Evolutionary conservation across 306 rosid genomes (phyloP).

Genomic region (Lathyrus tuberosus): DNA sequence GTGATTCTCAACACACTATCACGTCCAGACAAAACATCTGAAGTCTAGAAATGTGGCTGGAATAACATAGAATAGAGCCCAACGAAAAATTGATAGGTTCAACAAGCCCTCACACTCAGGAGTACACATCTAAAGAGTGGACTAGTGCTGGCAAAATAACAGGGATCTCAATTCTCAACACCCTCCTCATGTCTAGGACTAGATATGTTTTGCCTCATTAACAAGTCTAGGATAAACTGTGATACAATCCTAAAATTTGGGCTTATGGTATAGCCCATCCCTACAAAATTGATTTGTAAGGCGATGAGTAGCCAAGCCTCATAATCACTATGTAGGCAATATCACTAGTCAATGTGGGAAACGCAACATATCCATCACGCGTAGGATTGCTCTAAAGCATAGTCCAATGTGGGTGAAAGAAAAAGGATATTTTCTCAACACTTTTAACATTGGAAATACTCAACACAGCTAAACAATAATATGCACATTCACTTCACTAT

Average conservation of each 20-base stretch:
- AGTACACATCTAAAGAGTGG: not conserved
- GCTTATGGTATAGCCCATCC: not conserved
- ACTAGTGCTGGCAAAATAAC: not conserved
- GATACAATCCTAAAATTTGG: not conserved
- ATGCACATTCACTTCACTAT: slow-evolving; percentile 15
- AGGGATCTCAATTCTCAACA: slow-evolving; percentile 1
- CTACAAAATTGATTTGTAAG: not conserved
- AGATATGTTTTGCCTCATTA: not conserved
- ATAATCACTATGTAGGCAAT: not conserved
- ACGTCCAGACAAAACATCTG: not conserved
- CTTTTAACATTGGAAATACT: slow-evolving; percentile 34
- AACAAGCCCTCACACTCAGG: not conserved
- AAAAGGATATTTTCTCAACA: not conserved
- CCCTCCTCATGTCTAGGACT: not conserved
- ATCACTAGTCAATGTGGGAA: not conserved
- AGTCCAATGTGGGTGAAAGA: not conserved
- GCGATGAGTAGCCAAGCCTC: too few species aligned
- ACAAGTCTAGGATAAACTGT: not conserved
- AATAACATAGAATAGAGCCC: not conserved
- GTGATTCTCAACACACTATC: not conserved
- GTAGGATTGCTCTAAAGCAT: not conserved
- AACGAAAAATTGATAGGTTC: not conserved
- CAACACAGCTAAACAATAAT: slow-evolving; percentile 24
- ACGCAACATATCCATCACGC: not conserved
- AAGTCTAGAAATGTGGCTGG: not conserved